Evolutionary conservation across 306 rosid species (phyloP), one percentile per base, ranked within the genome.

Genomic region (Biancaea sappan): DNA sequence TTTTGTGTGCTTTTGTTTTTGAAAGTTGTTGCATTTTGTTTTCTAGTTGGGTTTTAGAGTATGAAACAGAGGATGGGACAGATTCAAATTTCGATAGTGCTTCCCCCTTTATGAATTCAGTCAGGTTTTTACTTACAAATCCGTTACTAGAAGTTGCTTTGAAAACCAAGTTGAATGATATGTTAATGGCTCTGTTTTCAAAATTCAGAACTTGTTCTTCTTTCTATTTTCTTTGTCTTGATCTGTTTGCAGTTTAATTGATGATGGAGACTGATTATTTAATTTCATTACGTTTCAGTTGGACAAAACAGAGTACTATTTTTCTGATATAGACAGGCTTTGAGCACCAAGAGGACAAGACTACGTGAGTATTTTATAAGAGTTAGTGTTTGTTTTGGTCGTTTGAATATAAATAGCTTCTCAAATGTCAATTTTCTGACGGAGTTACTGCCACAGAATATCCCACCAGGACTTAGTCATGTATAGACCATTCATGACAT

Each of bases 401-500:
- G 66, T 60, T 68, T 43, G 40, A 68, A 60, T 77, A 56, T 46
- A 58, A 22, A 34, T 51, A 71, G 66, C 72, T 32, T 60, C 66
- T 34, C 6, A 18, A 18, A 29, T 78, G 78, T 79, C 69, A 84
- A 70, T 25, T 66, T 70, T 74, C 78, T 84, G 85, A 83, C 79
- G 82, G 76, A 61, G 62, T 83, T 84, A 72, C n/a, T 78, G 46
- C 70, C 46, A 69, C 82, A 88, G 92, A 88, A 83, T 83, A 89
- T 85, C 75, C 83, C 87, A 86, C 71, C 80, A 77, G 70, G 93
- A 88, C 82, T 84, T 82, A 84, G 83, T 84, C 74, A 86, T 87
- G 76, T 94, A 87, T 77, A 92, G 86, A 78, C 84, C 97, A 51
- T 87, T 92, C 81, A 75, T 92, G 81, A 80, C 92, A 70, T 94